These are phyloP conservation scores for Pseudogymnoascus destructans DNA, from an alignment of 2,329 filamentous ascomycete genomes.

Conservation along the genomic window DNA sequence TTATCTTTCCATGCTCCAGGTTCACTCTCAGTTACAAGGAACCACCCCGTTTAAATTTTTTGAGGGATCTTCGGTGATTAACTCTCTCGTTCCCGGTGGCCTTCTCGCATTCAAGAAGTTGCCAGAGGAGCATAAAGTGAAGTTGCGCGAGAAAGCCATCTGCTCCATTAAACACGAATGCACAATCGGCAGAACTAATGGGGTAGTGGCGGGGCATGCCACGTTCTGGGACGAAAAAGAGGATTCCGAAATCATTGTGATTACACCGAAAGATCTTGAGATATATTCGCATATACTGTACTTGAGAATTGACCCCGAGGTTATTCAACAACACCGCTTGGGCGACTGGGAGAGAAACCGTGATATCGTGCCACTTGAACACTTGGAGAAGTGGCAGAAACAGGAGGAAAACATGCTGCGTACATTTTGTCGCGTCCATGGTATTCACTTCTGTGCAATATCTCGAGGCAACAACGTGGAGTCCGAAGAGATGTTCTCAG, in stretches of 20 bases:
- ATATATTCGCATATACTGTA: conserved; percentile 48
- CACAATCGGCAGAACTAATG: conserved; percentile 25
- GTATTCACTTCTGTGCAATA: conserved; percentile 34
- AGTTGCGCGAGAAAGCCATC: conserved; percentile 35
- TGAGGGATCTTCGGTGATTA: conserved; percentile 40
- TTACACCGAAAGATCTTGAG: conserved; percentile 33
- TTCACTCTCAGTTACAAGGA: conserved; percentile 21
- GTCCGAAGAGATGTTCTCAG: conserved; percentile 19
- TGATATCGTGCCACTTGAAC: conserved; percentile 22
- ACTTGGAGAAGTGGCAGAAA: conserved; percentile 35
- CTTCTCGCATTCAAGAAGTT: conserved; percentile 35
- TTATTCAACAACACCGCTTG: conserved; percentile 28
- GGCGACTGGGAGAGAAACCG: conserved; percentile 30
- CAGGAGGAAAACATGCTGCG: conserved; percentile 33
- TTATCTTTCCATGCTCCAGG: conserved; percentile 31
- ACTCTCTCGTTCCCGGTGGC: conserved; percentile 31
- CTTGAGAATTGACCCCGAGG: conserved; percentile 30
- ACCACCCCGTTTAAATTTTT: conserved; percentile 31
- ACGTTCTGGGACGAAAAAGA: conserved; percentile 38
- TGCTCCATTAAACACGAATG: conserved; percentile 30
- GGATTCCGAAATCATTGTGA: conserved; percentile 26
- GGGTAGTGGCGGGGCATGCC: conserved; percentile 41
- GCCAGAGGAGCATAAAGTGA: conserved; percentile 26
- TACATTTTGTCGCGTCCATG: conserved; percentile 31
- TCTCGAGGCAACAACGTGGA: conserved; percentile 10